phyloP scores from a whole-genome alignment of 2,329 filamentous ascomycete genomes.

The Neoascochyta sp. region DNA sequence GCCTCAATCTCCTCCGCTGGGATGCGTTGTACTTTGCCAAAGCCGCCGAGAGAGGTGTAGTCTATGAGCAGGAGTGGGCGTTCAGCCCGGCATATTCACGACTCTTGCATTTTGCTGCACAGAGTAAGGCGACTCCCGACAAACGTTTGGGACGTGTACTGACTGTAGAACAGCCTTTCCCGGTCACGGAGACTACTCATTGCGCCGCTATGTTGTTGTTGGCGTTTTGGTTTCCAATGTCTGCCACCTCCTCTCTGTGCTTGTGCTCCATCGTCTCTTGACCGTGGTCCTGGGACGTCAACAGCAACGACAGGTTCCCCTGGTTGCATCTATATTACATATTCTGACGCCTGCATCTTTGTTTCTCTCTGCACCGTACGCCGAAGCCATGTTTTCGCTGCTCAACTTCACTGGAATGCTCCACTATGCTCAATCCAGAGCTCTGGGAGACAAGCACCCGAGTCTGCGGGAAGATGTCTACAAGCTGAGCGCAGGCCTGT shows the following conservation, averaged over 20 bases:
- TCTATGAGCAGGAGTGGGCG: constrained; percentile 83
- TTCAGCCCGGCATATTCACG: constrained; percentile 61
- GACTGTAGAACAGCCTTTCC: constrained; percentile 37
- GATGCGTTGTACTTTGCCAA: constrained; percentile 75
- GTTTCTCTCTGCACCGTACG: constrained; percentile 83
- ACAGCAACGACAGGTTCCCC: constrained; percentile 50
- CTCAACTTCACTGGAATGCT: constrained; percentile 72
- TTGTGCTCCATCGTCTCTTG: constrained; percentile 68
- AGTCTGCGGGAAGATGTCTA: constrained; percentile 38
- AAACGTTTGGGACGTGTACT: constrained; percentile 12
- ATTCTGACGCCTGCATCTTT: constrained; percentile 82
- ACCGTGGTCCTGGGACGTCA: constrained; percentile 44
- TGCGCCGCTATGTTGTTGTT: constrained; percentile 44
- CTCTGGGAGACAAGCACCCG: constrained; percentile 9
- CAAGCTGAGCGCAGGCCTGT: constrained; percentile 59
- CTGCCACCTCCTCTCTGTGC: constrained; percentile 72
- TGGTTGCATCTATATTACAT: constrained; percentile 70
- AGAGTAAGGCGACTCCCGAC: constrained; percentile 35
- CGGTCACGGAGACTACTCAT: constrained; percentile 5
- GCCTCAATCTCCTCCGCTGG: constrained; percentile 67
- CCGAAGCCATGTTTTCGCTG: constrained; percentile 74
- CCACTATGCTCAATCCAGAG: constrained; percentile 56
- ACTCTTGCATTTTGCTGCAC: constrained; percentile 41
- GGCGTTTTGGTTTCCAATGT: constrained; percentile 66
- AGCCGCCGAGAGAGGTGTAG: constrained; percentile 59